Conservation (phyloP, 345 rosid genomes). For the Syzygium aqueum region DNA sequence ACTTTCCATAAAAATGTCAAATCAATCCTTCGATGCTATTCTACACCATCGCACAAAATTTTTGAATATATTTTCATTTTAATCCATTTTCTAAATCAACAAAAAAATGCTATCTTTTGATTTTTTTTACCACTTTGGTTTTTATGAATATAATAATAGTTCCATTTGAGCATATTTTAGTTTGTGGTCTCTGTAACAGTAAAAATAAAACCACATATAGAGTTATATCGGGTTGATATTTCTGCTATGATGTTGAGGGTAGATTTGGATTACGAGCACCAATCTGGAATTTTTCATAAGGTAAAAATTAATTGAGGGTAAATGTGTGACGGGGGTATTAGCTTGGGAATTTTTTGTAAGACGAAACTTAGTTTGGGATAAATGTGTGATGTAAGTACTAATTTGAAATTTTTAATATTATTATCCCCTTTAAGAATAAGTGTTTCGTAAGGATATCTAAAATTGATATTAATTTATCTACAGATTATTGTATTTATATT, state of each 20-base stretch:
- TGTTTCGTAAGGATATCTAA: neutral
- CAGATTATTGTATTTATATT: too few species aligned
- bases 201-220: neutral
- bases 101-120: too few species aligned
- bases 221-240: too few species aligned
- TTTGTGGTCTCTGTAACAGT: neutral
- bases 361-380: too few species aligned
- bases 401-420: too few species aligned
- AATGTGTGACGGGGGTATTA: neutral
- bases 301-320: neutral
- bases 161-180: neutral
- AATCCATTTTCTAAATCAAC: neutral
- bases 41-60: neutral
- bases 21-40: neutral
- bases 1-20: too few species aligned
- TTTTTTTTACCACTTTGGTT: neutral
- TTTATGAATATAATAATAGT: too few species aligned
- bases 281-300: fast-evolving
- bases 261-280: fast-evolving
- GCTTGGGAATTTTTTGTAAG: too few species aligned
- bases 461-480: too few species aligned
- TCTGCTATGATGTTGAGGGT: neutral
- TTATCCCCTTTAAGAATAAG: too few species aligned
- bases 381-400: neutral
- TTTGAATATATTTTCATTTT: too few species aligned